Evolutionary conservation across 2,329 filamentous ascomycete species (phyloP), one percentile per base, ranked within the genome.

Genomic region (Cercospora sesami): DNA sequence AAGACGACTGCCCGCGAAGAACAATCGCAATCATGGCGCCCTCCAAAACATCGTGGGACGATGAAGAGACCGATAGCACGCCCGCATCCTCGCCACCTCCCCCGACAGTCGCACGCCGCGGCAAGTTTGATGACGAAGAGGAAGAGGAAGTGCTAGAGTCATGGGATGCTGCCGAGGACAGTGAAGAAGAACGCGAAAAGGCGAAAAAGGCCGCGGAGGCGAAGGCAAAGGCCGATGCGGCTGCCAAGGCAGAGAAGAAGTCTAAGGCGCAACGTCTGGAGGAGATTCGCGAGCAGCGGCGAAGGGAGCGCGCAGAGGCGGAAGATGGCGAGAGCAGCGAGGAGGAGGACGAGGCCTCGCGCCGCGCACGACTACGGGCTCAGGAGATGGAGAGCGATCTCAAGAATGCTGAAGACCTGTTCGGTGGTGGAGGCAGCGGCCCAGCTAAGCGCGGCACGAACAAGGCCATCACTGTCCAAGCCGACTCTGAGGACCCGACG

Each of bases 121-220:
- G 86, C 79, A 93, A 95, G 83, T 97, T 97, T 78, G 93, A 95
- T 75, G 94, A 98, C 75, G 94, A 98, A 79, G 94, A 97, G 65
- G 89, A 94, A 36, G 89, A 91, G 73, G 73, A 97, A 90, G 92
- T 98, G 66, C 87, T 97, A 77, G 95, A 99, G 69, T 94, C 92
- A 36, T 99, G 95, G 95, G 94, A 98, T 77, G 94, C 92, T 67
- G 94, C 92, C 74, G 95, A 98, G 78, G 95, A 99, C 83, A 97
- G 93, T 70, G 95, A 99, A 77, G 94, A 90, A 75, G 95, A 99
- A 84, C 91, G 93, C 76, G 94, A 97, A 82, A 99, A 98, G 85
- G 92, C 88, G 30, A 91, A 91, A 81, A 95, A 94, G 83, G 93
- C 90, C 61, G 90, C 86, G 5, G 94, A 92, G 78, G 91, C 88